Conservation (phyloP, 2,329 filamentous ascomycete species). For the Chaetomiaceae sp. region DNA sequence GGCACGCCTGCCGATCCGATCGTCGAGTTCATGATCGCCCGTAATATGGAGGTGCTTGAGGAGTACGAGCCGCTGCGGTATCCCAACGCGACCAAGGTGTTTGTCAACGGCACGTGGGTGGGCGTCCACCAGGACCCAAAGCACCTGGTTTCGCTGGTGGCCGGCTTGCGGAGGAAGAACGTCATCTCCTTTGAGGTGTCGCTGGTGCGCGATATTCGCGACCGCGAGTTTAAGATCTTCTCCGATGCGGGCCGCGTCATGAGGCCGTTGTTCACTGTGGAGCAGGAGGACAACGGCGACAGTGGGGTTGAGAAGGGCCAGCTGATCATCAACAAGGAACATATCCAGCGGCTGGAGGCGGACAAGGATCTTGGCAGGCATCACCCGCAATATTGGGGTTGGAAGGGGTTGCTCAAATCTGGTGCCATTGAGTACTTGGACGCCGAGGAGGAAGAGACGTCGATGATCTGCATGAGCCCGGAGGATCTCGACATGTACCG, state of each 20-base stretch:
- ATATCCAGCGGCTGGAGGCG: conserved; percentile 66
- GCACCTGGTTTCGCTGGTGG: conserved; percentile 72
- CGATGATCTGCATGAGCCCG: conserved; percentile 99
- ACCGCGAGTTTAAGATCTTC: conserved; percentile 97
- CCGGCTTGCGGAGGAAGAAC: conserved; percentile 70
- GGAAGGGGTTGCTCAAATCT: conserved; percentile 75
- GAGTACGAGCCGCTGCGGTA: conserved; percentile 84
- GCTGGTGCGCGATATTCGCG: conserved; percentile 90
- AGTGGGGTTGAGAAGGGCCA: conserved; percentile 54
- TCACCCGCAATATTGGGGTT: conserved; percentile 64
- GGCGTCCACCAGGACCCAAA: conserved; percentile 88
- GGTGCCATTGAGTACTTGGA: conserved; percentile 95
- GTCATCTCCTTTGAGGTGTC: conserved; percentile 90
- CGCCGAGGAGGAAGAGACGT: conserved; percentile 95
- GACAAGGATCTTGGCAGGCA: conserved; percentile 61
- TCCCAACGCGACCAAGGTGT: conserved; percentile 93
- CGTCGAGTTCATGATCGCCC: conserved; percentile 89
- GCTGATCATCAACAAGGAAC: conserved; percentile 77
- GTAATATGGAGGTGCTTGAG: conserved; percentile 93
- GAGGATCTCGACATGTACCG: conserved; percentile 82
- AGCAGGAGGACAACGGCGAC: conserved; percentile 74
- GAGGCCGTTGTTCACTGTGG: conserved; percentile 86
- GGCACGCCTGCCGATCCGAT: conserved; percentile 87
- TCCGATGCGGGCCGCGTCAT: conserved; percentile 95
- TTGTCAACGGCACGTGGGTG: conserved; percentile 97